phyloP scores from a whole-genome alignment of 225 moss, liverwort and hornwort genomes.

The Pseudoscleropodium purum region DNA sequence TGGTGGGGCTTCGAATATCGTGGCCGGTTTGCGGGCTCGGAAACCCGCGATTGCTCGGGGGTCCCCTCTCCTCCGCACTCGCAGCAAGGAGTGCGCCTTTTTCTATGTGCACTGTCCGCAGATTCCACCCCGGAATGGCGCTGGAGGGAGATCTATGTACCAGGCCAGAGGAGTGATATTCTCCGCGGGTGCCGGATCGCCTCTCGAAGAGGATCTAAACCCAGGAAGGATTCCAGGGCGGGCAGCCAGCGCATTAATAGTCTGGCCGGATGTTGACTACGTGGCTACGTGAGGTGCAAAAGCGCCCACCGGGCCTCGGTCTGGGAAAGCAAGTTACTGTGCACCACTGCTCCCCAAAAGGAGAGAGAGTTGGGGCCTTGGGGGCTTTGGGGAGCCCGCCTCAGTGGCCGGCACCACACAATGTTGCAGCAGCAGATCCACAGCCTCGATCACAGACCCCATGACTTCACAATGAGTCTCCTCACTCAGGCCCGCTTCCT shows the following conservation, averaged over 20 bases:
- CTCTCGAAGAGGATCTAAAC: background rate
- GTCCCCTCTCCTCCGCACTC: background rate
- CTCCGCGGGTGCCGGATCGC: background rate
- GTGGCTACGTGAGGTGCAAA: slow-evolving; percentile 14
- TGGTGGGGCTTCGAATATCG: background rate
- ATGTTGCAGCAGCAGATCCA: background rate
- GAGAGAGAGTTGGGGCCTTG: background rate
- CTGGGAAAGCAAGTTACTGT: background rate
- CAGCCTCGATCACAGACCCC: background rate
- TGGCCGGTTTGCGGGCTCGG: background rate
- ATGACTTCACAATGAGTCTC: background rate
- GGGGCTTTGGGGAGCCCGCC: background rate
- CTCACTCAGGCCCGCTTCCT: background rate
- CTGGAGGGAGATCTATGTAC: background rate
- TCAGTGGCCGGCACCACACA: background rate
- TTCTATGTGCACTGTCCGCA: background rate
- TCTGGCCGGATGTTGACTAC: background rate
- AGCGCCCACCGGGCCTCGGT: background rate
- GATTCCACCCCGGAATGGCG: background rate
- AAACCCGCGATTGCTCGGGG: background rate
- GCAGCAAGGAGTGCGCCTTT: background rate
- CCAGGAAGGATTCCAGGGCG: background rate
- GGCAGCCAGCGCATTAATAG: background rate
- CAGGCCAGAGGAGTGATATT: background rate
- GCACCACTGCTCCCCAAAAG: background rate